Base-by-base conservation (phyloP, 345 rosid species). In the Lagerstroemia speciosa region DNA sequence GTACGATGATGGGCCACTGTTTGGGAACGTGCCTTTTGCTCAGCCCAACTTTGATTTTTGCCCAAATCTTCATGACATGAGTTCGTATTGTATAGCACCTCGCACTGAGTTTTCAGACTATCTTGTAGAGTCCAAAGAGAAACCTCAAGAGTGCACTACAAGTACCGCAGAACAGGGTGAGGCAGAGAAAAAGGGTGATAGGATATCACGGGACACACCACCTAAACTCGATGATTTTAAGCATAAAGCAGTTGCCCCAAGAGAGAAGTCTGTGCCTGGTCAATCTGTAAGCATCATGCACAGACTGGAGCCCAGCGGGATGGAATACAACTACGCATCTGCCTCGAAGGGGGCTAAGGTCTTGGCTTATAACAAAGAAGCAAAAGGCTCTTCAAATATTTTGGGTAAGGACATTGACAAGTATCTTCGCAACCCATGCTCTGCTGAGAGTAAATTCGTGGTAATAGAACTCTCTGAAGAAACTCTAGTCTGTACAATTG, bases 401-500 rank as follows among this genome's bases (percentile, higher is more conserved):
- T 68, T 85, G 74, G 81, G 82, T 53, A 78, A 76, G 78, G 83
- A 83, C 66, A 75, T 77, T 76, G 87, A 85, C 66, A 83, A 83
- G 78, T 85, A 85, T 74, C 85, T 83, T 52, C 78, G 78, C 36
- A 83, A 79, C 72, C 85, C 89, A 14, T 85, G 89, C 72, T 85
- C 89, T 61, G 84, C 79, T 38, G 87, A 78, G 69, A 80, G 55
- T 66, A 85, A 85, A 67, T 85, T 83, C n/a, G 87, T 83, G 50
- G 46, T 81, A 31, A 72, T 83, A 46, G 89, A 83, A 68, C 87
- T 81, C 62, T 79, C 87, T 20, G 89, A 81, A 64, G 89, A 85
- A 72, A 83, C 85, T 38, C 74, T 85, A 33, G 87, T 83, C 41
- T 77, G 72, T 58, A 83, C 84, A 32, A 70, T 81, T 43, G 85